Conservation (phyloP, 2,329 filamentous ascomycete genomes). For the Mycocentrospora acerina region DNA sequence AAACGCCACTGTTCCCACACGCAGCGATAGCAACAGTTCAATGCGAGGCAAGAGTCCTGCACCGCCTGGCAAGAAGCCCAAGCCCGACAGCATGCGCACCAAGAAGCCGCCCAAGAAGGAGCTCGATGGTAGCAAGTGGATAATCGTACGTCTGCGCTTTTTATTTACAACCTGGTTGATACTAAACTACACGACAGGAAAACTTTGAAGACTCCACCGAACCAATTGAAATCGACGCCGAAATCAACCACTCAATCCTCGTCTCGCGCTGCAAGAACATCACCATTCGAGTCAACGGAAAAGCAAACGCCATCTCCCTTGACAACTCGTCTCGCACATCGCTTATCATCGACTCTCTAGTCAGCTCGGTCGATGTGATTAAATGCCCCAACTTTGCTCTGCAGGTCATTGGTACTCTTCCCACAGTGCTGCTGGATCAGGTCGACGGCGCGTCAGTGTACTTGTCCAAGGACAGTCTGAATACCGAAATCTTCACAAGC, state of each 20-base stretch:
- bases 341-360: conserved; percentile 83
- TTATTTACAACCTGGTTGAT: too few species aligned
- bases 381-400: conserved; percentile 93
- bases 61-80: conserved; percentile 66
- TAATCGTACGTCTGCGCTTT: conserved; percentile 70
- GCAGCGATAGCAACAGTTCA: conserved; percentile 52
- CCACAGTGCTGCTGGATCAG: conserved; percentile 88
- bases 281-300: conserved; percentile 85
- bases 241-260: conserved; percentile 83
- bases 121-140: conserved; percentile 79
- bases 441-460: conserved; percentile 89
- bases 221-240: conserved; percentile 78
- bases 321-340: conserved; percentile 86
- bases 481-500: conserved; percentile 83
- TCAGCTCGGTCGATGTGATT: conserved; percentile 91
- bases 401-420: conserved; percentile 83
- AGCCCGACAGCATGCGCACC: conserved; percentile 52
- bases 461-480: conserved; percentile 74
- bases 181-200: conserved; percentile 57
- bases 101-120: conserved; percentile 53
- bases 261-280: conserved; percentile 91
- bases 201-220: conserved; percentile 78
- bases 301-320: conserved; percentile 94
- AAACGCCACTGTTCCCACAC: conserved; percentile 66
- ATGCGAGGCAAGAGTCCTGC: conserved; percentile 78